Evolutionary conservation across 2,329 filamentous ascomycete genomes (phyloP).

Genomic region (Colletotrichum ledebouriae): DNA sequence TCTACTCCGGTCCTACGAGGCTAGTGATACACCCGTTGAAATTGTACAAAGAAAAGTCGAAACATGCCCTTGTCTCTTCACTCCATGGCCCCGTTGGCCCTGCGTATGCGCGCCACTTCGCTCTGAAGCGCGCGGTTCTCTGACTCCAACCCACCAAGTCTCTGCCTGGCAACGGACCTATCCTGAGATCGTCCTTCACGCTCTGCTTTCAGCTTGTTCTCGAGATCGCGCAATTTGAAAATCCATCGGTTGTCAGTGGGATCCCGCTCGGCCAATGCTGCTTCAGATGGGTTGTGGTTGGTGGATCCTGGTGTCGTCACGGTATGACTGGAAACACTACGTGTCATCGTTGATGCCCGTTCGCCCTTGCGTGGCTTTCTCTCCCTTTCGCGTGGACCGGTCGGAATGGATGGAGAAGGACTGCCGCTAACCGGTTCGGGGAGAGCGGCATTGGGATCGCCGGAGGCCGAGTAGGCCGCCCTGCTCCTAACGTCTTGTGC

Average conservation of each 20-base stretch:
- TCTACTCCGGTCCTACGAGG: slow-evolving; percentile 10
- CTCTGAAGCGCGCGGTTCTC: slow-evolving; percentile 80
- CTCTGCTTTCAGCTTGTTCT: slow-evolving; percentile 90
- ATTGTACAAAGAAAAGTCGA: slow-evolving; percentile 6
- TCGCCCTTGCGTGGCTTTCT: slow-evolving; percentile 43
- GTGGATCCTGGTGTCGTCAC: slow-evolving; percentile 33
- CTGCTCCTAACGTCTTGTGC: slow-evolving; percentile 70
- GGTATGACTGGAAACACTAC: slow-evolving; percentile 46
- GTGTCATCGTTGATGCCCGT: slow-evolving; percentile 49
- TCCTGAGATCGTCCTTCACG: slow-evolving; percentile 88
- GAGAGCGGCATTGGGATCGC: slow-evolving; percentile 54
- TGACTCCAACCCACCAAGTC: slow-evolving; percentile 80
- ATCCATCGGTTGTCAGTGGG: slow-evolving; percentile 82
- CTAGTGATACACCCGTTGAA: slow-evolving; percentile 19
- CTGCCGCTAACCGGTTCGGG: slow-evolving; percentile 57
- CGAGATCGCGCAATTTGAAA: slow-evolving; percentile 86
- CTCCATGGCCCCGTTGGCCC: slow-evolving; percentile 38
- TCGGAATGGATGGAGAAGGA: slow-evolving; percentile 67
- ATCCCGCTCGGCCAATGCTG: slow-evolving; percentile 51
- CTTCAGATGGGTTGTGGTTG: slow-evolving; percentile 39
- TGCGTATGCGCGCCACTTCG: slow-evolving; percentile 63
- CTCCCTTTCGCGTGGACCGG: slow-evolving; percentile 62
- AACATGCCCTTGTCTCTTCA: slow-evolving; percentile 12
- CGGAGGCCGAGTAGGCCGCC: slow-evolving; percentile 57
- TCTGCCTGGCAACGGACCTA: slow-evolving; percentile 83